Percentiles rank a stretch among this genome's conserved stretches.
phyloP scores from a whole-genome alignment of 768 basidiomycete genomes.

The Xerocomus brunneocitrinus region DNA sequence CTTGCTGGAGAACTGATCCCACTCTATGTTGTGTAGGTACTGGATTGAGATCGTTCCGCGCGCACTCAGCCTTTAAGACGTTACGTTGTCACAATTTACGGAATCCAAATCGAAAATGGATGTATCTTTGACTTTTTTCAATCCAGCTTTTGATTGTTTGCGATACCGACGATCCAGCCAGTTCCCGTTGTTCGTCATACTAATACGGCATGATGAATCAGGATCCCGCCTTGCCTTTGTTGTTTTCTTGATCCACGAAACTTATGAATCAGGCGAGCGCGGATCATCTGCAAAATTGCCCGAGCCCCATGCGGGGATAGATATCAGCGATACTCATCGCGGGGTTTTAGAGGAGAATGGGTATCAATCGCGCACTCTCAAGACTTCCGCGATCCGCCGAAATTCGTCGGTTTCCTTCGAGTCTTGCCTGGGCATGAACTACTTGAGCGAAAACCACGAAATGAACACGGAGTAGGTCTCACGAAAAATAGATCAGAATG shows the following conservation, averaged over 20 bases:
- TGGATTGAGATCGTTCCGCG: conserved; percentile 56
- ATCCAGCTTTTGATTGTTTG: conserved; percentile 4
- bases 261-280: neutral
- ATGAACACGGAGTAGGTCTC: neutral
- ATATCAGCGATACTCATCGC: neutral
- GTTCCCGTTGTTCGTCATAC: neutral
- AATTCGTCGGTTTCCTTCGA: neutral
- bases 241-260: neutral
- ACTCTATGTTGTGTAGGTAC: conserved; percentile 37
- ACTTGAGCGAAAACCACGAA: neutral
- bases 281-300: neutral
- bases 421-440: neutral
- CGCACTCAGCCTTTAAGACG: conserved; percentile 21
- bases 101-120: neutral
- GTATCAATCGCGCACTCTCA: neutral
- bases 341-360: neutral
- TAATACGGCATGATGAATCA: neutral
- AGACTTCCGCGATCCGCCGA: neutral
- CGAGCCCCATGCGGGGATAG: neutral
- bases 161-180: neutral
- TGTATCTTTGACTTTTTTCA: conserved; percentile 2
- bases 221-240: neutral
- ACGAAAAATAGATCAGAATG: too few species aligned
- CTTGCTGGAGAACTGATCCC: neutral
- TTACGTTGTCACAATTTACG: neutral